Conservation (phyloP, 2,329 filamentous ascomycete genomes). For the Neurospora crassa region DNA sequence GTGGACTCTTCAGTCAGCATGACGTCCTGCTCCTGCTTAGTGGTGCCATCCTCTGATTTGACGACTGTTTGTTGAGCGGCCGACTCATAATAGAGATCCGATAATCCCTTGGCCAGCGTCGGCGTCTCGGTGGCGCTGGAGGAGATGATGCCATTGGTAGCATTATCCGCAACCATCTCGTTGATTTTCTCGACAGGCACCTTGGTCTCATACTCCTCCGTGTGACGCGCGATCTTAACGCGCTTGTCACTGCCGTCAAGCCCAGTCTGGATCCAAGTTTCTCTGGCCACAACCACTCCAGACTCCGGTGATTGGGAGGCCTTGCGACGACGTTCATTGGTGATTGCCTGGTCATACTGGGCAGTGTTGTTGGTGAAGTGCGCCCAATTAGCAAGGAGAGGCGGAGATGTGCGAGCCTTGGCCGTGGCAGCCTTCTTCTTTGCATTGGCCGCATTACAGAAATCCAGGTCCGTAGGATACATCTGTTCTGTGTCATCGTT, state of each 20-base stretch:
- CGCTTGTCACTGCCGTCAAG: conserved; percentile 31
- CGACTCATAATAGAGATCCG: conserved; percentile 13
- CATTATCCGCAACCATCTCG: no score
- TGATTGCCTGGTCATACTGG: conserved; percentile 15
- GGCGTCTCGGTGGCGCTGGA: not conserved
- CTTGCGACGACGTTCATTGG: conserved; percentile 20
- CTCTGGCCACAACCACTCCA: conserved; percentile 22
- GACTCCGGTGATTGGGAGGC: conserved; percentile 19
- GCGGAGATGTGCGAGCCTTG: conserved; percentile 9
- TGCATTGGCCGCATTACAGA: conserved; percentile 38
- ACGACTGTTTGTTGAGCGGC: not conserved
- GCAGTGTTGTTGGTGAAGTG: conserved; percentile 13
- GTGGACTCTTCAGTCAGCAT: not conserved
- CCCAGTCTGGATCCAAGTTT: conserved; percentile 31
- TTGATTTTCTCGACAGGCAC: not conserved
- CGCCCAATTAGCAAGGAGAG: conserved; percentile 10
- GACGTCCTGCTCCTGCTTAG: not conserved
- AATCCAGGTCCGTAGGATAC: conserved; percentile 77
- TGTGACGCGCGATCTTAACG: conserved; percentile 25
- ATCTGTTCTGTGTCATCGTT: conserved; percentile 67
- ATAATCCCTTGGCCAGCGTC: conserved; percentile 2
- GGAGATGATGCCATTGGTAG: not conserved
- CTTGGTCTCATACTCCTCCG: conserved; percentile 10
- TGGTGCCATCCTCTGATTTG: not conserved
- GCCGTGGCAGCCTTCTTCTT: conserved; percentile 16